Evolutionary conservation across 2,329 filamentous ascomycete species (phyloP).

Genomic region (Fusarium nisikadoi): DNA sequence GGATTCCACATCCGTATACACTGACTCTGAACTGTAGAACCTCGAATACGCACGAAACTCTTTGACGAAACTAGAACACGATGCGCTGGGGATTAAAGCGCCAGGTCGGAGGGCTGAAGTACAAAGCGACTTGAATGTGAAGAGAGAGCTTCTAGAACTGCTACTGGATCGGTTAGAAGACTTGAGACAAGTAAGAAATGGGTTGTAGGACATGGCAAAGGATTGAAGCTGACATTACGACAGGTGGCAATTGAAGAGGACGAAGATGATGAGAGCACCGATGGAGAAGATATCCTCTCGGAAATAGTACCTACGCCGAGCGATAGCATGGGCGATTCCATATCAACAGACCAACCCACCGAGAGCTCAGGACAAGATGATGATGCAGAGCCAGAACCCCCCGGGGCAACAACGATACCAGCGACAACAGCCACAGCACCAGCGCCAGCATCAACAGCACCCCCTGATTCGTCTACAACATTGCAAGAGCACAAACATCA

Average conservation of each 20-base stretch:
- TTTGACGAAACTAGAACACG: conserved; percentile 77
- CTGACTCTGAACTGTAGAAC: conserved; percentile 61
- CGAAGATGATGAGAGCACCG: conserved; percentile 56
- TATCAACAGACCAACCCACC: conserved; percentile 42
- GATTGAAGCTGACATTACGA: conserved; percentile 16
- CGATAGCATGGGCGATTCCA: conserved; percentile 59
- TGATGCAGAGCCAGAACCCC: conserved; percentile 57
- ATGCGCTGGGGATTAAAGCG: conserved; percentile 68
- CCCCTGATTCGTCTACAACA: conserved; percentile 19
- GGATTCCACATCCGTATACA: not conserved
- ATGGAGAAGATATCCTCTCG: conserved; percentile 67
- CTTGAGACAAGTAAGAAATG: conserved; percentile 65
- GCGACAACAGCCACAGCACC: conserved; percentile 14
- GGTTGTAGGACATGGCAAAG: not conserved
- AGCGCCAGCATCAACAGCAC: conserved; percentile 16
- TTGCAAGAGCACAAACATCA: conserved; percentile 11
- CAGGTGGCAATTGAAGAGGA: conserved; percentile 51
- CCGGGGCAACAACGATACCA: conserved; percentile 51
- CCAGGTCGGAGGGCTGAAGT: conserved; percentile 67
- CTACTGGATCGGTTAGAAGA: conserved; percentile 75
- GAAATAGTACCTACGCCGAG: conserved; percentile 66
- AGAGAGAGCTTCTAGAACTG: conserved; percentile 73
- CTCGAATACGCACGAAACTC: conserved; percentile 76
- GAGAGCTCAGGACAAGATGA: conserved; percentile 39
- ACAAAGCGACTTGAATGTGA: conserved; percentile 71